Evolutionary conservation across 176 grass and related monocot species (phyloP).

Genomic region (Triticum turgidum): DNA sequence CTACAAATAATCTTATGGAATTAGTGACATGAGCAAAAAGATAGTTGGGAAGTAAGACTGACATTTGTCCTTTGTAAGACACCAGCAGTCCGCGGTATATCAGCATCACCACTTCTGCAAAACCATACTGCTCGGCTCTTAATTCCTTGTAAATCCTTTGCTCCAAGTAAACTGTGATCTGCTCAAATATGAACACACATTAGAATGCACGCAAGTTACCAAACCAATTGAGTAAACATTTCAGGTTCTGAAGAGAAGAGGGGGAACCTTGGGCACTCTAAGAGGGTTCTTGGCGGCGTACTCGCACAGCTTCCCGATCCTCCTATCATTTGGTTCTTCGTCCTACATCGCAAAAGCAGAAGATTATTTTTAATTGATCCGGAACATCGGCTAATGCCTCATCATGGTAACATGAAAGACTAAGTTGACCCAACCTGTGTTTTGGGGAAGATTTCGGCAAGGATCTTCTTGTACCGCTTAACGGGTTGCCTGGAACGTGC

Average conservation of each 20-base stretch:
- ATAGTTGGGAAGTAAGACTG: conserved; percentile 17
- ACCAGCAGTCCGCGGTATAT: conserved; percentile 78
- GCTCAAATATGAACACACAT: conserved; percentile 25
- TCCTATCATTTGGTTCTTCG: conserved; percentile 57
- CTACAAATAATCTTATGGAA: background rate
- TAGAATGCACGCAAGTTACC: background rate
- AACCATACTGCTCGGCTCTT: conserved; percentile 48
- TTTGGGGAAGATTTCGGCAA: conserved; percentile 64
- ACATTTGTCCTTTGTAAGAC: conserved; percentile 88
- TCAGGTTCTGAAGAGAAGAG: too few relatives aligned
- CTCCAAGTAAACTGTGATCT: conserved; percentile 84
- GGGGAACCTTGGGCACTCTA: conserved; percentile 54
- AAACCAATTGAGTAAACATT: background rate
- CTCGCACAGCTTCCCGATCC: conserved; percentile 69
- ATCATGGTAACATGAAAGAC: too few relatives aligned
- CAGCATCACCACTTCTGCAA: conserved; percentile 69
- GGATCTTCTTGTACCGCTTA: conserved; percentile 84
- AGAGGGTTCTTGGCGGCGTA: conserved; percentile 67
- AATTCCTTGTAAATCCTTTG: conserved; percentile 11
- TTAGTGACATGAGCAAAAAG: background rate
- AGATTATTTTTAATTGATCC: too few relatives aligned
- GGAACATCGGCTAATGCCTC: too few relatives aligned
- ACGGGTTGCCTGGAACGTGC: conserved; percentile 59
- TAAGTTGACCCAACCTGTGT: too few relatives aligned
- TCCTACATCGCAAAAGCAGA: conserved; percentile 24